Evolutionary conservation across 495 filamentous ascomycete genomes (phyloP).

Genomic region (Penicillium flavigenum): DNA sequence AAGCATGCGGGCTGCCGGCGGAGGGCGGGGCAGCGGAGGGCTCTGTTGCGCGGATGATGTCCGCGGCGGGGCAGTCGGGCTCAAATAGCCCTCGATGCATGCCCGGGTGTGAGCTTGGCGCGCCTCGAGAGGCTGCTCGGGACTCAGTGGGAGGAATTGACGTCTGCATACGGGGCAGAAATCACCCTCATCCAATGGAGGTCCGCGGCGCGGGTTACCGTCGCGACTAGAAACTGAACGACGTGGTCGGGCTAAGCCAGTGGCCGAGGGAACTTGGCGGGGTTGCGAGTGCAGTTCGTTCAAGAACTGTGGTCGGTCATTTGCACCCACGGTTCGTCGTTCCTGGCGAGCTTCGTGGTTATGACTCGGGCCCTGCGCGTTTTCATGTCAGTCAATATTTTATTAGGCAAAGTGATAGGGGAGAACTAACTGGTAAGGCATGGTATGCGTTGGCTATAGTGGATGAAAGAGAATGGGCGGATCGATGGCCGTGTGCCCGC

Average conservation of each 20-base stretch:
- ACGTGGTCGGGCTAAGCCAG: slow-evolving; percentile 24
- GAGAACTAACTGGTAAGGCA: slow-evolving; percentile 15
- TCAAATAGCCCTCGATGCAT: slow-evolving; percentile 62
- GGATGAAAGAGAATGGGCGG: slow-evolving; percentile 27
- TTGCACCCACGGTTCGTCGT: slow-evolving; percentile 17
- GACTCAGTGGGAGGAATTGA: slow-evolving; percentile 64
- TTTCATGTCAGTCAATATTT: not conserved
- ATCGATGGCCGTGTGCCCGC: slow-evolving; percentile 27
- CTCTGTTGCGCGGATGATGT: slow-evolving; percentile 19
- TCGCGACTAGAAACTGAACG: slow-evolving; percentile 7
- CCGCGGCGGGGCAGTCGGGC: slow-evolving; percentile 11
- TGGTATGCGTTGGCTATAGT: slow-evolving; percentile 13
- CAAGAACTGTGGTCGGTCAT: slow-evolving; percentile 16
- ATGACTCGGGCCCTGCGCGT: not conserved
- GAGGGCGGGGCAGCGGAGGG: slow-evolving; percentile 23
- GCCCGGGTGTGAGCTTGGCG: slow-evolving; percentile 74
- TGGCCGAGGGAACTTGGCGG: slow-evolving; percentile 4
- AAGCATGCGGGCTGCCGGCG: slow-evolving; percentile 51
- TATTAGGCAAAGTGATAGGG: not conserved
- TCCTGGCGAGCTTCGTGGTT: slow-evolving; percentile 17
- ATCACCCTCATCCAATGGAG: slow-evolving; percentile 71
- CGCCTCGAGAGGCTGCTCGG: slow-evolving; percentile 57
- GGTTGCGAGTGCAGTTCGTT: not conserved
- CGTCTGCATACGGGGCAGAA: slow-evolving; percentile 86
- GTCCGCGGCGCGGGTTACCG: slow-evolving; percentile 22